phyloP scores from a whole-genome alignment of 352 stramenopile species.

The Phytophthora rubi region DNA sequence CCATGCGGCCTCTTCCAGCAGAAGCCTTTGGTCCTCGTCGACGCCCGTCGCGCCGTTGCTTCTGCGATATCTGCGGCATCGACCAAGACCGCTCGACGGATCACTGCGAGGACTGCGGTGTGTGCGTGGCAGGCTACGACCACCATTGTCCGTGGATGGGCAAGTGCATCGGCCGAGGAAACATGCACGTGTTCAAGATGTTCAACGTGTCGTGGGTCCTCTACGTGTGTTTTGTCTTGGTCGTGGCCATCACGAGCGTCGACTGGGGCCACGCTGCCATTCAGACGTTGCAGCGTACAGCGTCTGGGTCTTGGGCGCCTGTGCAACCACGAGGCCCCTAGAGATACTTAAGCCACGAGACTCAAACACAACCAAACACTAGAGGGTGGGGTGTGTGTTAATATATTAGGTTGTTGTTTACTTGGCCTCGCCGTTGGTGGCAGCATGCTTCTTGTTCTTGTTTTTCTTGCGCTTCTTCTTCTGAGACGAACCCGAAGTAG shows the following conservation, averaged over 20 bases:
- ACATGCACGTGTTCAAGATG: constrained; percentile 90
- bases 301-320: constrained; percentile 36
- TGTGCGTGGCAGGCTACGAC: constrained; percentile 90
- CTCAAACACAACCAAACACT: not conserved
- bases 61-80: constrained; percentile 76
- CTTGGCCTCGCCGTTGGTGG: constrained; percentile 20
- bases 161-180: constrained; percentile 93
- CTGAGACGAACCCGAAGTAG: constrained; percentile 30
- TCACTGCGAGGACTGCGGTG: constrained; percentile 94
- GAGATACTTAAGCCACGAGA: not conserved
- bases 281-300: constrained; percentile 42
- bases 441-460: constrained; percentile 41
- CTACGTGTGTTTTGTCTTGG: constrained; percentile 85
- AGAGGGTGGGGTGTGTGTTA: constrained; percentile 3
- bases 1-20: constrained; percentile 6
- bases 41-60: constrained; percentile 39
- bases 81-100: constrained; percentile 66
- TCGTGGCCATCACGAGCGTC: constrained; percentile 59
- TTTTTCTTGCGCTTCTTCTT: constrained; percentile 76
- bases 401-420: constrained; percentile 35
- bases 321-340: constrained; percentile 14
- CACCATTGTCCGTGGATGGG: constrained; percentile 96
- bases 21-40: constrained; percentile 12
- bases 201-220: constrained; percentile 88
- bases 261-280: constrained; percentile 54